Percentiles rank a stretch among this genome's conserved stretches.
Evolutionary conservation across 805 yeast species (phyloP).

Genomic region (Candida ponderosae): DNA sequence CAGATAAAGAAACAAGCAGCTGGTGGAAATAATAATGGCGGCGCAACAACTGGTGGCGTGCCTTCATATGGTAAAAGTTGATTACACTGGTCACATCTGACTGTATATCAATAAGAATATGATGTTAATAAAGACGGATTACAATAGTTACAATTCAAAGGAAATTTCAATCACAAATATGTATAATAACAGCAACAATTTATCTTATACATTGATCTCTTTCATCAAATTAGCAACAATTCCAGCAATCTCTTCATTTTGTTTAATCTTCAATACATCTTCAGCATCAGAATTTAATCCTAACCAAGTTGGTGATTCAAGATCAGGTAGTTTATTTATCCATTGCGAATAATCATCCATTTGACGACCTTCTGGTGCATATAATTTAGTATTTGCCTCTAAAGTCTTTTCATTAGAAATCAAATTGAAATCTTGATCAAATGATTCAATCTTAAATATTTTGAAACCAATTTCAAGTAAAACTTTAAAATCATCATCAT

Average conservation of each 20-base stretch:
- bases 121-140: no score
- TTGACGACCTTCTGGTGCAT: conserved; percentile 41
- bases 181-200: no score
- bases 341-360: conserved; percentile 33
- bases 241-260: conserved; percentile 6
- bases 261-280: conserved; percentile 16
- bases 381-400: conserved; percentile 13
- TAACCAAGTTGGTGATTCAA: conserved; percentile 45
- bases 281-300: conserved; percentile 40
- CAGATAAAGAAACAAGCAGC: conserved; percentile 13
- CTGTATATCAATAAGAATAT: no score
- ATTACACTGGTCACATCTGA: no score
- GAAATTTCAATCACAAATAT: no score
- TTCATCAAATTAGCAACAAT: not conserved
- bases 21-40: not conserved
- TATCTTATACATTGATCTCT: not conserved
- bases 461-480: conserved; percentile 26
- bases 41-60: not conserved
- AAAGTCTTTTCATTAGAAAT: conserved; percentile 20
- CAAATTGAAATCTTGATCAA: conserved; percentile 35
- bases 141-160: no score
- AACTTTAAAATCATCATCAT: conserved; percentile 28
- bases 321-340: conserved; percentile 46
- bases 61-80: not conserved
- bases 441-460: conserved; percentile 33